phyloP scores from a whole-genome alignment of 2,329 filamentous ascomycete species.

The Claviceps spartinae region DNA sequence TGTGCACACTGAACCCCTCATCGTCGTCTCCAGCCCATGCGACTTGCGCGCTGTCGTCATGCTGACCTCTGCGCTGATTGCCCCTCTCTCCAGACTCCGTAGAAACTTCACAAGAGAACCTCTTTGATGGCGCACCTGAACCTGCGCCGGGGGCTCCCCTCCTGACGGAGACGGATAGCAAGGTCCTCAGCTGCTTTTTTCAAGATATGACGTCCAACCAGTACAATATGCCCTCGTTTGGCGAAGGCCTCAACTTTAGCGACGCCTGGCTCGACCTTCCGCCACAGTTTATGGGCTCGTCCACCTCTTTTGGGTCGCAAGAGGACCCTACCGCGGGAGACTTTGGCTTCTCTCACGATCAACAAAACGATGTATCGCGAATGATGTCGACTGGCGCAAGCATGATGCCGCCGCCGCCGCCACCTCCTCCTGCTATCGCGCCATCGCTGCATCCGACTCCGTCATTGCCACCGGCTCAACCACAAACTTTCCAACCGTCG shows the following conservation, averaged over 20 bases:
- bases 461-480: slow-evolving; percentile 7
- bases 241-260: slow-evolving; percentile 35
- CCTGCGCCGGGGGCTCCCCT: slow-evolving; percentile 52
- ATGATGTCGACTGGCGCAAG: slow-evolving; percentile 12
- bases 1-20: slow-evolving; percentile 18
- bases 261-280: slow-evolving; percentile 46
- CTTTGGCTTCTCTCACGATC: slow-evolving; percentile 9
- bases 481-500: neutral
- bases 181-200: slow-evolving; percentile 44
- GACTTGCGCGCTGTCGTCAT: neutral
- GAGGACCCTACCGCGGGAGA: slow-evolving; percentile 7
- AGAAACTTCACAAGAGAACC: slow-evolving; percentile 30
- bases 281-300: slow-evolving; percentile 51
- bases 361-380: slow-evolving; percentile 7
- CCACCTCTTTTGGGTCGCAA: slow-evolving; percentile 48
- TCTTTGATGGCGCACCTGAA: slow-evolving; percentile 39
- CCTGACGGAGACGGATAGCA: slow-evolving; percentile 48
- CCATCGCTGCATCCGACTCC: neutral
- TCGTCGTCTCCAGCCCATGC: neutral
- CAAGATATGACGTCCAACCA: slow-evolving; percentile 38
- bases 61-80: slow-evolving; percentile 2
- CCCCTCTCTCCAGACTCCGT: slow-evolving; percentile 26
- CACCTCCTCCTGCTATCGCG: slow-evolving; percentile 11
- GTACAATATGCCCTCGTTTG: slow-evolving; percentile 35
- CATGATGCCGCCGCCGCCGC: slow-evolving; percentile 21